A percentile compares a stretch with the other conserved stretches of the same genome.
Evolutionary conservation across 2,329 filamentous ascomycete genomes (phyloP).

Genomic region (Scytalidium lignicola): DNA sequence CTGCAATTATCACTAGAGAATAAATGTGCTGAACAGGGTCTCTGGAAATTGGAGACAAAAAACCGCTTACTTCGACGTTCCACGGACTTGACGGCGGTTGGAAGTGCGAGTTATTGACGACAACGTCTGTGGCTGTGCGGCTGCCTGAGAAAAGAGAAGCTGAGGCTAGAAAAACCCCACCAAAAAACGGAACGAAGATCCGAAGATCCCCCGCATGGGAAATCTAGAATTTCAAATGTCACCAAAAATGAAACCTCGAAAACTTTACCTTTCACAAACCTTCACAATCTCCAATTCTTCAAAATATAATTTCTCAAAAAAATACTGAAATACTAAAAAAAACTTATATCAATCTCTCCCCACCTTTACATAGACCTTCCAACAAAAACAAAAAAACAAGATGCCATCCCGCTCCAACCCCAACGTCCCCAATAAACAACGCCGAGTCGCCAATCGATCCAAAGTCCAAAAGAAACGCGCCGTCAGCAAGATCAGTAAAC

Average conservation of each 20-base stretch:
- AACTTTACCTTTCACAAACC: too few relatives aligned
- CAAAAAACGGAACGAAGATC: too few relatives aligned
- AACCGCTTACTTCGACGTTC: neutral
- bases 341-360: too few relatives aligned
- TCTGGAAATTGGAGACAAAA: neutral
- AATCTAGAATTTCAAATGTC: neutral
- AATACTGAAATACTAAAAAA: too few relatives aligned
- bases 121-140: neutral
- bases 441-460: slow-evolving; percentile 21
- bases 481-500: slow-evolving; percentile 22
- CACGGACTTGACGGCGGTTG: neutral
- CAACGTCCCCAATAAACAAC: slow-evolving; percentile 29
- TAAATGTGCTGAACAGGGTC: too few relatives aligned
- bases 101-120: neutral
- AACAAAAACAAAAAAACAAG: slow-evolving; percentile 6
- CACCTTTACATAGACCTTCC: too few relatives aligned
- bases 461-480: slow-evolving; percentile 27
- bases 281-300: too few relatives aligned
- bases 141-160: neutral
- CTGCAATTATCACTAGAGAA: too few relatives aligned
- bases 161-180: too few relatives aligned
- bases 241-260: too few relatives aligned
- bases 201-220: neutral
- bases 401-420: slow-evolving; percentile 30
- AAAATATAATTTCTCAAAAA: too few relatives aligned